Evolutionary conservation across 2,329 filamentous ascomycete genomes (phyloP), one percentile per base, ranked within the genome.

Genomic region (Exophiala calicioides): DNA sequence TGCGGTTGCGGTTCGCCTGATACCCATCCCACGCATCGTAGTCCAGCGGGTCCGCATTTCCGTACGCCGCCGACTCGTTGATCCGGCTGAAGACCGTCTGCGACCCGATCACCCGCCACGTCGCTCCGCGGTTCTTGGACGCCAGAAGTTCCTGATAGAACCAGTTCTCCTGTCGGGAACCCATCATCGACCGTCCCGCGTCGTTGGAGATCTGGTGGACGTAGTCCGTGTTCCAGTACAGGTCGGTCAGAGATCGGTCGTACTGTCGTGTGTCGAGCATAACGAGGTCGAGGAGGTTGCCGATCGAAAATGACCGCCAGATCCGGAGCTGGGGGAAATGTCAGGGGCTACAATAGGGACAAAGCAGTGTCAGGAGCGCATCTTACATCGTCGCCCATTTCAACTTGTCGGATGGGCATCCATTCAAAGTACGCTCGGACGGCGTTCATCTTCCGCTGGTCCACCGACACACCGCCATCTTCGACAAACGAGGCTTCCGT

Each of bases 401-500:
- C 81, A 3, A 82, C 75, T 62, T 85, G 81, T 10, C 73, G 58
- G 55, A 65, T 65, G n/a, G 59, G 58, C 56, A 59, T 56, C 47
- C 56, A 57, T 47, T 53, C 44, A 19, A 55, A 57, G 44, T 53
- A 55, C 1, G 84, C 82, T 27, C 84, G 73, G 2, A 88, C 83
- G 1, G 83, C 84, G 42, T 87, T 85, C 73, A 85, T 81, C 69
- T 87, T 88, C 53, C 84, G 76, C 61, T 85, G 80, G 55, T 87
- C 84, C n/a, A 86, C 79, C 23, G 75, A 79, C n/a, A 87, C 74
- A 10, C 73, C 71, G 3, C 77, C 76, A 45, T 79, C 74, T 36
- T 75, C 70, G 20, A 58, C 35, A 65, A 86, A 88, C 0, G 80
- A 84, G 5, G 78, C 74, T 58, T 85, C 82, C 7, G 79, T 85